Conservation (phyloP, 768 basidiomycete genomes). For the Rhodosporidiobolus sp. region DNA sequence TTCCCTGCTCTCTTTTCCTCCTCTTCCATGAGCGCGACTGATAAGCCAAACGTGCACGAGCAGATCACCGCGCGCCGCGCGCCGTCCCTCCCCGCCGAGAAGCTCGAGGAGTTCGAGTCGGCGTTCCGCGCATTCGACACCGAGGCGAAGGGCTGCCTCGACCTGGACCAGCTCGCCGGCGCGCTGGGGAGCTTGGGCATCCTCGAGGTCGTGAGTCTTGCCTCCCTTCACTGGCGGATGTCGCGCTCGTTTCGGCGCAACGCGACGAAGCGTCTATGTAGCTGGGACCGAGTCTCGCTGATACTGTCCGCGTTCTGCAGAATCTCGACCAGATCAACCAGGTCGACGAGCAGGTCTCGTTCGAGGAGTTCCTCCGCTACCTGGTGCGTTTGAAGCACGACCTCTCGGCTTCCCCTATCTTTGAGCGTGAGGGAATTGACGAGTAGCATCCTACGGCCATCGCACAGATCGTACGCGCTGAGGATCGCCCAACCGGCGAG, state of each 20-base stretch:
- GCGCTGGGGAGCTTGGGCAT: constrained; percentile 92
- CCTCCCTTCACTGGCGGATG: constrained; percentile 47
- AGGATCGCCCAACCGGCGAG: constrained; percentile 89
- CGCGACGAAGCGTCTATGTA: neutral
- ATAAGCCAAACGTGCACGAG: too few relatives aligned
- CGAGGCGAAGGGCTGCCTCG: constrained; percentile 84
- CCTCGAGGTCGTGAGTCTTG: constrained; percentile 69
- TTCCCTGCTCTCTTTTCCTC: neutral
- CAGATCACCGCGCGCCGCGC: constrained; percentile 91
- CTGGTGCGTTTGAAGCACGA: constrained; percentile 60
- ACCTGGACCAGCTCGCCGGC: constrained; percentile 79
- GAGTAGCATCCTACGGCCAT: too few relatives aligned
- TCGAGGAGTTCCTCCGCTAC: constrained; percentile 90
- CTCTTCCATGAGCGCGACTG: neutral
- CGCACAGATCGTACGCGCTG: constrained; percentile 87
- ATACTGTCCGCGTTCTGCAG: neutral
- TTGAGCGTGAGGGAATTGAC: too few relatives aligned
- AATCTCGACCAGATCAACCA: constrained; percentile 18
- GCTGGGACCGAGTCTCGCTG: neutral
- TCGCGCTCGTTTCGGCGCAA: too few relatives aligned
- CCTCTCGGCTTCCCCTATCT: neutral
- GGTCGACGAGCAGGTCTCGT: constrained; percentile 79
- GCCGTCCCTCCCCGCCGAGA: constrained; percentile 91
- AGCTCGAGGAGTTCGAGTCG: constrained; percentile 92
- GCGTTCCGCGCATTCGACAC: constrained; percentile 97